Conservation (phyloP, 441 rosid genomes). For the Flueggea neowawraea region DNA sequence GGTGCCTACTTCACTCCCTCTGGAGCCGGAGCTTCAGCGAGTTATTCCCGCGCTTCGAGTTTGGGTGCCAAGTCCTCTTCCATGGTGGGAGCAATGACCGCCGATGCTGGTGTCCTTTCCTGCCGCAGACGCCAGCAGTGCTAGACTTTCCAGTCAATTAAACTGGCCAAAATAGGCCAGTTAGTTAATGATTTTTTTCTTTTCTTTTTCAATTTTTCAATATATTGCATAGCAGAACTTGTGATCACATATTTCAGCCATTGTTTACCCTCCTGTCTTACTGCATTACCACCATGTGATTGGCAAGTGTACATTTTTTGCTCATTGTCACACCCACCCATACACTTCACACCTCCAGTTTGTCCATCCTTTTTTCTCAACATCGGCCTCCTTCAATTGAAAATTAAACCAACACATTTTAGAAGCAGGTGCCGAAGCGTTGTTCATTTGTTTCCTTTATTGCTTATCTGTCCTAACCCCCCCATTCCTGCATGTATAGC, state of each 20-base stretch:
- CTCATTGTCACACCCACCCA: conserved; percentile 26
- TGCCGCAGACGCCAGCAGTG: conserved; percentile 67
- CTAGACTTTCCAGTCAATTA: conserved; percentile 25
- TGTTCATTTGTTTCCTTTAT: not conserved
- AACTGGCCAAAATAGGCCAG: too few relatives aligned
- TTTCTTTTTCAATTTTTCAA: not conserved
- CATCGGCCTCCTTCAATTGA: conserved; percentile 72
- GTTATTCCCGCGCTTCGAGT: conserved; percentile 96
- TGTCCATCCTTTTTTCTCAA: conserved; percentile 40
- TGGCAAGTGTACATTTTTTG: conserved; percentile 57
- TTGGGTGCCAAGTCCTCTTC: conserved; percentile 88
- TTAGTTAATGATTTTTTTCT: conserved; percentile 4
- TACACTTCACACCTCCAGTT: conserved; percentile 14
- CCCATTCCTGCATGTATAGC: not conserved
- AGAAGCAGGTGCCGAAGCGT: conserved; percentile 30
- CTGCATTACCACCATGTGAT: conserved; percentile 20
- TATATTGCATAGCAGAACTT: conserved; percentile 10
- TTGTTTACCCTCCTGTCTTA: conserved; percentile 23
- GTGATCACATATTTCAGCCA: conserved; percentile 19
- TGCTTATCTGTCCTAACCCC: too few relatives aligned
- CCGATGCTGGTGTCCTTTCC: conserved; percentile 61
- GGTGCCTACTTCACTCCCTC: conserved; percentile 95
- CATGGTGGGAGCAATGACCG: conserved; percentile 72
- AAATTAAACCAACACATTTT: conserved; percentile 15
- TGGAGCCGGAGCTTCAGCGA: conserved; percentile 78